Conservation (phyloP, 148 eudicot species). For the Talinum fruticosum region DNA sequence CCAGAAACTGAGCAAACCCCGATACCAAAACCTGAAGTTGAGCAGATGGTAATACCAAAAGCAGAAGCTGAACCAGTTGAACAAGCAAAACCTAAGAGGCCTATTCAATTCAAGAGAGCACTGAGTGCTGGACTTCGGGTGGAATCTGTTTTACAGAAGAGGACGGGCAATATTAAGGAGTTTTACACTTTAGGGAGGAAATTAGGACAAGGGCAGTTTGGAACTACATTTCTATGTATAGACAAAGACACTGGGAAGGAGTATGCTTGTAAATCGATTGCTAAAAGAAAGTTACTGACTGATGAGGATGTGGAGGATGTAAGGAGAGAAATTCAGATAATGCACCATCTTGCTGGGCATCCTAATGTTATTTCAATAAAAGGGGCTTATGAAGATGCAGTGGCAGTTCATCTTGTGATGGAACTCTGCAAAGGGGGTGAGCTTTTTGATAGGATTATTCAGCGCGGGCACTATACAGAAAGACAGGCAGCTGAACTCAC, state of each 20-base stretch:
- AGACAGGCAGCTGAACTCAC: constrained; percentile 55
- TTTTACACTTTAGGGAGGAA: constrained; percentile 54
- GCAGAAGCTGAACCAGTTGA: constrained; percentile 39
- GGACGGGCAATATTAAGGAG: constrained; percentile 54
- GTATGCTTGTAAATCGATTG: constrained; percentile 58
- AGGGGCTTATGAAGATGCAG: constrained; percentile 53
- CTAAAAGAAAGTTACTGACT: constrained; percentile 48
- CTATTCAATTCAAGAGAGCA: constrained; percentile 45
- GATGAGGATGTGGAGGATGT: constrained; percentile 64
- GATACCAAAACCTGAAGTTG: constrained; percentile 30
- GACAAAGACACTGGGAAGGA: constrained; percentile 48
- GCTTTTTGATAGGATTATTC: constrained; percentile 60
- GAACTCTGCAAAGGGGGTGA: constrained; percentile 61
- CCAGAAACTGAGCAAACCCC: constrained; percentile 28
- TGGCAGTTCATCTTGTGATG: constrained; percentile 63
- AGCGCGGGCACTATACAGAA: constrained; percentile 55
- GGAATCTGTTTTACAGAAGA: constrained; percentile 42
- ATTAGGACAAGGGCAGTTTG: constrained; percentile 65
- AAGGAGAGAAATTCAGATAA: constrained; percentile 65
- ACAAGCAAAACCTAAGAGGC: constrained; percentile 47
- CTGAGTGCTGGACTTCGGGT: constrained; percentile 54
- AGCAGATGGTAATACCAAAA: constrained; percentile 45
- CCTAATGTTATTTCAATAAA: constrained; percentile 47
- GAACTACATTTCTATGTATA: constrained; percentile 49
- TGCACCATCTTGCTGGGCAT: constrained; percentile 62